Evolutionary conservation across 1,139 yeast species (phyloP).

Genomic region (Taphrina populina): DNA sequence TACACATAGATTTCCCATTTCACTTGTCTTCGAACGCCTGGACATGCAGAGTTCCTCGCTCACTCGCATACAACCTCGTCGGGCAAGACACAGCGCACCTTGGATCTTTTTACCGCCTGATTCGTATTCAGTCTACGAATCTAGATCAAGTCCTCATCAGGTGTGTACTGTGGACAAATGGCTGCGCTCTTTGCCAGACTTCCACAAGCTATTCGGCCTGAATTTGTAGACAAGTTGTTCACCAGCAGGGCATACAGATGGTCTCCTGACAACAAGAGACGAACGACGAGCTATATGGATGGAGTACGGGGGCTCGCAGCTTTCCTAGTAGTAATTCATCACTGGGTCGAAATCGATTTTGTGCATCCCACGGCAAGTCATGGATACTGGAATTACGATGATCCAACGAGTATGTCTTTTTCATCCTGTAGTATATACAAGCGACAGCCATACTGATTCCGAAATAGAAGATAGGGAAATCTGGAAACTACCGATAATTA

Average conservation of each 20-base stretch:
- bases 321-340: slow-evolving; percentile 29
- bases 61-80: too few relatives aligned
- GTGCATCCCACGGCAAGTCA: slow-evolving; percentile 25
- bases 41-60: too few relatives aligned
- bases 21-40: too few relatives aligned
- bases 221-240: not conserved
- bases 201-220: slow-evolving; percentile 8
- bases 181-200: too few relatives aligned
- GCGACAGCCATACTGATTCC: not conserved
- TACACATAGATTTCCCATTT: too few relatives aligned
- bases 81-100: too few relatives aligned
- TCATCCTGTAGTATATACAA: not conserved
- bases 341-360: slow-evolving; percentile 22
- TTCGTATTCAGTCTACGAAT: too few relatives aligned
- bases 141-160: too few relatives aligned
- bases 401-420: not conserved
- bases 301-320: slow-evolving; percentile 29
- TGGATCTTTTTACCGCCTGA: too few relatives aligned
- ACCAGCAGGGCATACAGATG: not conserved
- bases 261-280: slow-evolving; percentile 4
- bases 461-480: slow-evolving; percentile 8
- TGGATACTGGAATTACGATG: slow-evolving; percentile 22
- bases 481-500: slow-evolving; percentile 18
- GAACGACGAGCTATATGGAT: slow-evolving; percentile 22
- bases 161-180: too few relatives aligned